Percentiles rank a stretch among this genome's conserved stretches.
phyloP scores from a whole-genome alignment of 257 asterid species.

The Sherardia arvensis region DNA sequence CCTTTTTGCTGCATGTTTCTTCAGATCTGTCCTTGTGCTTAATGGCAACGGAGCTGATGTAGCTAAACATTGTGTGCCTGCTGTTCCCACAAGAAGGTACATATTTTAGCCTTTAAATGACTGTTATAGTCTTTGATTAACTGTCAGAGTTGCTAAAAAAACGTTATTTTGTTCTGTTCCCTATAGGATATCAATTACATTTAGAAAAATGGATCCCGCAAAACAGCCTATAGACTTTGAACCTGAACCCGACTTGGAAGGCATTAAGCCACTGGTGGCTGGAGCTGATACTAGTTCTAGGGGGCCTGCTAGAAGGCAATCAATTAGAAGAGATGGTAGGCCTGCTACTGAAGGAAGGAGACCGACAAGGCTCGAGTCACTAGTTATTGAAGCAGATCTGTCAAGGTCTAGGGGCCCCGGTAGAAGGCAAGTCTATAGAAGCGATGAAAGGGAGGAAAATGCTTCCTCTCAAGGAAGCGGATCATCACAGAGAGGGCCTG shows the following conservation, averaged over 20 bases:
- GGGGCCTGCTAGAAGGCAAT: slow-evolving; percentile 21
- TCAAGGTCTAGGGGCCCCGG: slow-evolving; percentile 25
- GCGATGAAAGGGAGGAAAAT: slow-evolving; percentile 31
- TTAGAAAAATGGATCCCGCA: slow-evolving; percentile 73
- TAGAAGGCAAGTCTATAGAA: slow-evolving; percentile 24
- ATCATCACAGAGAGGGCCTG: slow-evolving; percentile 12
- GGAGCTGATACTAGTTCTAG: slow-evolving; percentile 17
- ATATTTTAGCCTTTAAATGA: not conserved
- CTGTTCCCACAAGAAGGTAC: slow-evolving; percentile 36
- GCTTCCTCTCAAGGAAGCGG: slow-evolving; percentile 16
- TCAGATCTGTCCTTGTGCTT: slow-evolving; percentile 38
- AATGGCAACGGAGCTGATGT: slow-evolving; percentile 43
- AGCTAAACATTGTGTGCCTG: slow-evolving; percentile 42
- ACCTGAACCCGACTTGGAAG: slow-evolving; percentile 69
- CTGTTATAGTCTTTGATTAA: not conserved
- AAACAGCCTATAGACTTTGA: slow-evolving; percentile 54
- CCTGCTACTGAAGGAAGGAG: slow-evolving; percentile 5
- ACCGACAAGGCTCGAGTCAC: slow-evolving; percentile 43
- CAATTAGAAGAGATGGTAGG: slow-evolving; percentile 30
- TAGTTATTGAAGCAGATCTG: slow-evolving; percentile 13
- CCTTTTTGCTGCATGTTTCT: slow-evolving; percentile 7
- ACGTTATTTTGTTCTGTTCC: not conserved
- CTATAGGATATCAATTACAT: slow-evolving; percentile 85
- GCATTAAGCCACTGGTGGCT: slow-evolving; percentile 50
- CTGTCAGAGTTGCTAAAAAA: slow-evolving; percentile 1